These are phyloP conservation scores for Kentomonas sorsogonicus DNA, from an alignment of 208 protist genomes.

Conservation along the genomic window DNA sequence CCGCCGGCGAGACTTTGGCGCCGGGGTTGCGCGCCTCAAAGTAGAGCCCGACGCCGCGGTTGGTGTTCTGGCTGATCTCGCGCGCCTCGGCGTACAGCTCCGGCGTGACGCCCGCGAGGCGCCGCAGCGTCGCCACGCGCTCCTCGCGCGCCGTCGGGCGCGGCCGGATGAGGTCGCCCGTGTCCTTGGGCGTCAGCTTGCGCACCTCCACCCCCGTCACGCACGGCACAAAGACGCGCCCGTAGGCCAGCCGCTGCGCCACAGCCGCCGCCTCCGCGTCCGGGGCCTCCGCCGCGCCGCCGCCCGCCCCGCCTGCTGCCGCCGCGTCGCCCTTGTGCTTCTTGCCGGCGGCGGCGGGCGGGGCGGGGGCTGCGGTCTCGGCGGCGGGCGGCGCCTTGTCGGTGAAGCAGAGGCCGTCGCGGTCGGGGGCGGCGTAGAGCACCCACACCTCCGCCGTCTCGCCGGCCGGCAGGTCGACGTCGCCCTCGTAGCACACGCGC, in stretches of 20 bases:
- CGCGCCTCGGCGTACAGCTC: conserved; percentile 44
- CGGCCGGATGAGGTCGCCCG: conserved; percentile 43
- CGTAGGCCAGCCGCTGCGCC: conserved; percentile 16
- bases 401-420: conserved; percentile 51
- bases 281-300: conserved; percentile 1
- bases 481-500: conserved; percentile 38
- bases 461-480: conserved; percentile 31
- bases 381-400: neutral
- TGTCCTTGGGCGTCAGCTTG: conserved; percentile 29
- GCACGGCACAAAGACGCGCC: conserved; percentile 48
- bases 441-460: conserved; percentile 69
- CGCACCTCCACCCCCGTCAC: conserved; percentile 67
- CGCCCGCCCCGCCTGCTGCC: conserved; percentile 15
- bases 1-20: too few species aligned
- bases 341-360: neutral
- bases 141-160: conserved; percentile 54
- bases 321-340: neutral
- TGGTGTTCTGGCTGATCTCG: conserved; percentile 19
- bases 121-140: conserved; percentile 37
- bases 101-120: conserved; percentile 56
- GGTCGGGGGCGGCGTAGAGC: conserved; percentile 72
- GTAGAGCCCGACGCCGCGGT: conserved; percentile 41
- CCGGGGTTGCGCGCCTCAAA: conserved; percentile 27
- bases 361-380: neutral
- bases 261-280: conserved; percentile 15